Percentiles rank a stretch among this genome's conserved stretches.
Conservation (phyloP, 2,329 filamentous ascomycete genomes). For the Trichoderma simmonsii region DNA sequence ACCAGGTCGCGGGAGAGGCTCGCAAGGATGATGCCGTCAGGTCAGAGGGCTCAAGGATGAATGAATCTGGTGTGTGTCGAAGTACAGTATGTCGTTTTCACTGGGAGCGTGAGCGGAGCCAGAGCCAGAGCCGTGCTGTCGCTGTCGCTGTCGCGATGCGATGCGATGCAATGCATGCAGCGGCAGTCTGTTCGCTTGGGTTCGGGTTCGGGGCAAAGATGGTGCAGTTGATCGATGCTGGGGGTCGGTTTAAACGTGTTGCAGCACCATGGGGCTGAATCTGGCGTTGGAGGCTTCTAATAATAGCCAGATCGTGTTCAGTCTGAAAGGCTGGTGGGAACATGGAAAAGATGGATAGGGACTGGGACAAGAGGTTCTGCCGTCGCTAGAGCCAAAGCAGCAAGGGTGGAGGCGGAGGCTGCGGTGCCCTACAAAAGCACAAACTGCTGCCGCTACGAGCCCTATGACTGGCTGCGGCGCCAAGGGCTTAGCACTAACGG, state of each 20-base stretch:
- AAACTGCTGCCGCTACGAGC: background rate
- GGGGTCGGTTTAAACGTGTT: slow-evolving; percentile 21
- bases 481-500: background rate
- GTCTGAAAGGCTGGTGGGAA: slow-evolving; percentile 20
- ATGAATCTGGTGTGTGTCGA: background rate
- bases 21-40: background rate
- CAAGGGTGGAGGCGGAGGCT: slow-evolving; percentile 13
- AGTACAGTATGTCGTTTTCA: background rate
- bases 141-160: slow-evolving; percentile 2
- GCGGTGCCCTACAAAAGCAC: background rate
- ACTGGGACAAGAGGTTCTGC: background rate
- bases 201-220: background rate
- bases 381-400: background rate
- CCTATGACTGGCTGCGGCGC: slow-evolving; percentile 8
- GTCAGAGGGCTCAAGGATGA: background rate
- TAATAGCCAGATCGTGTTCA: slow-evolving; percentile 49
- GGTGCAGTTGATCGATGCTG: slow-evolving; percentile 20
- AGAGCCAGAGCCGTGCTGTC: slow-evolving; percentile 5
- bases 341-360: slow-evolving; percentile 21
- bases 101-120: background rate
- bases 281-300: slow-evolving; percentile 50
- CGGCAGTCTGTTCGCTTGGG: slow-evolving; percentile 8
- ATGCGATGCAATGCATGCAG: background rate
- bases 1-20: background rate
- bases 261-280: slow-evolving; percentile 46